phyloP scores from a whole-genome alignment of 2,329 filamentous ascomycete species.

The Cytospora mali region DNA sequence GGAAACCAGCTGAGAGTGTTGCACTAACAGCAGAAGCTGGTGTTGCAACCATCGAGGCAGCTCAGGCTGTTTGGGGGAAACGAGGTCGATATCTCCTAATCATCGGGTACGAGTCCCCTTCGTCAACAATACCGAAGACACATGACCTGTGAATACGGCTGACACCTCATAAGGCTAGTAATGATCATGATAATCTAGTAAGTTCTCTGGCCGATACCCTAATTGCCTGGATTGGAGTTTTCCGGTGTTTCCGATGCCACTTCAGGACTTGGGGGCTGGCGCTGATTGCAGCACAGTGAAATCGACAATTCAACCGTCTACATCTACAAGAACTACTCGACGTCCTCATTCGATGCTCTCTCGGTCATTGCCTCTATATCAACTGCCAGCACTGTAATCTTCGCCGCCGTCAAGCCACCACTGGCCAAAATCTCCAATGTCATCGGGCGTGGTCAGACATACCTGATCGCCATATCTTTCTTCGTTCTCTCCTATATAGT shows the following conservation, averaged over 20 bases:
- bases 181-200: conserved; percentile 36
- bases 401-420: conserved; percentile 60
- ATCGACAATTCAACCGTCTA: conserved; percentile 37
- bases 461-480: conserved; percentile 55
- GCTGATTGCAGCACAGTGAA: conserved; percentile 28
- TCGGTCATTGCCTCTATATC: conserved; percentile 36
- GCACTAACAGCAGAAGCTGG: conserved; percentile 21
- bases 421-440: conserved; percentile 65
- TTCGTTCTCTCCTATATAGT: conserved; percentile 61
- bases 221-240: not conserved
- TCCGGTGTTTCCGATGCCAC: not conserved
- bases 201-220: not conserved
- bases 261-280: not conserved
- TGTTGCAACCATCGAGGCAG: conserved; percentile 32
- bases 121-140: no score
- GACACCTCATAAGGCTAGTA: conserved; percentile 28
- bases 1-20: not conserved
- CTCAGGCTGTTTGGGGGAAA: conserved; percentile 34
- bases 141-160: not conserved
- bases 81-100: conserved; percentile 30
- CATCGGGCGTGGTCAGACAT: conserved; percentile 64
- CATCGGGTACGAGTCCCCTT: conserved; percentile 27
- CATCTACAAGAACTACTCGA: conserved; percentile 38
- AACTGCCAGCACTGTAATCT: conserved; percentile 42
- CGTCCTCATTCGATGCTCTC: conserved; percentile 37